Conservation (phyloP, 2,329 filamentous ascomycete species). For the Penicillium sp. region DNA sequence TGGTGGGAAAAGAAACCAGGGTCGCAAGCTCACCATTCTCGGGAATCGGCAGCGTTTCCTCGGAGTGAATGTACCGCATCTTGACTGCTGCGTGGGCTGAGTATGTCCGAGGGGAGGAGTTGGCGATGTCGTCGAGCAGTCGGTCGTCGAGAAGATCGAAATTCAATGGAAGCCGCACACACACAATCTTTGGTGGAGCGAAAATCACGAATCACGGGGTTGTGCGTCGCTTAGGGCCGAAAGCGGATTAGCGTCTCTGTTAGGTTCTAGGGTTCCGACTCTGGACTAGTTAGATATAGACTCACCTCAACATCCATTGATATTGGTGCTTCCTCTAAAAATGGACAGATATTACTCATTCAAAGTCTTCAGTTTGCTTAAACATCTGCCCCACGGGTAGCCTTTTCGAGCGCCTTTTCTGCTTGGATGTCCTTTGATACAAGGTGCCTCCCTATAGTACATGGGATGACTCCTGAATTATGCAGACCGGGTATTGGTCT, state of each 20-base stretch:
- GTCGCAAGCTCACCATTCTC: slow-evolving; percentile 81
- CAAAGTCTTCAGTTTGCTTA: too few relatives aligned
- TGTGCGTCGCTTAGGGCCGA: slow-evolving; percentile 50
- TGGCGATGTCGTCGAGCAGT: slow-evolving; percentile 46
- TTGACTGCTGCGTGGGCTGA: slow-evolving; percentile 63
- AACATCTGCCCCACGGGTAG: too few relatives aligned
- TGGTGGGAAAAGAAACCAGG: slow-evolving; percentile 29
- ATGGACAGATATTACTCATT: too few relatives aligned
- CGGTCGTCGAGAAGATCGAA: slow-evolving; percentile 46
- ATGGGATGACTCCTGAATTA: too few relatives aligned
- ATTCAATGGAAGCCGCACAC: slow-evolving; percentile 34
- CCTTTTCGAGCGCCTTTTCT: background rate
- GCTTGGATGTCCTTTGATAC: background rate
- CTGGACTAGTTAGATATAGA: background rate
- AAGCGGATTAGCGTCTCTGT: slow-evolving; percentile 40
- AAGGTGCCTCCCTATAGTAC: background rate
- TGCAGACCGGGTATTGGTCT: too few relatives aligned
- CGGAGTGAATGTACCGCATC: slow-evolving; percentile 99
- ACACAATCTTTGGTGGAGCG: slow-evolving; percentile 41
- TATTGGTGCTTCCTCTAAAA: too few relatives aligned
- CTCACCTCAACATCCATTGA: background rate
- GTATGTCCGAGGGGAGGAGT: slow-evolving; percentile 45
- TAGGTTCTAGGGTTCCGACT: slow-evolving; percentile 37
- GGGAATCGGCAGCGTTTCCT: slow-evolving; percentile 93
- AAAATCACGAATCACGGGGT: slow-evolving; percentile 49